phyloP scores from a whole-genome alignment of 192 early-diverging fungal species.

The Linnemannia elongata region DNA sequence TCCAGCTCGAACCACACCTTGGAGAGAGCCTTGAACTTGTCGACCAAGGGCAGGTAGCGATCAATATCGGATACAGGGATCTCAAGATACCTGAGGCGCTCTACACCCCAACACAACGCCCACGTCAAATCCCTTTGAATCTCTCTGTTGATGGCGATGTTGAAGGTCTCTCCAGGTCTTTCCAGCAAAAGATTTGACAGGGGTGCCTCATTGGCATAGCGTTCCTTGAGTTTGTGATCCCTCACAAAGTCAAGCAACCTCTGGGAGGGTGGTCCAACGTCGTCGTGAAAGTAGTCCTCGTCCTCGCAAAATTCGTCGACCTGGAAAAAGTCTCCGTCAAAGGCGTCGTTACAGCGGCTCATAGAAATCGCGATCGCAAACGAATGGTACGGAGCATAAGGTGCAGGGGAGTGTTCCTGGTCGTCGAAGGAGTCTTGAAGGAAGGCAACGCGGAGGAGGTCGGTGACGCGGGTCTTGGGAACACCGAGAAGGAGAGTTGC shows the following conservation, averaged over 20 bases:
- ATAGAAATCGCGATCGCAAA: too few relatives aligned
- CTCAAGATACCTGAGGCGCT: background rate
- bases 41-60: background rate
- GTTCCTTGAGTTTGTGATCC: background rate
- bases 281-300: background rate
- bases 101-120: background rate
- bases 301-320: background rate
- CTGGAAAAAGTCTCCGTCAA: background rate
- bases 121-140: background rate
- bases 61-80: background rate
- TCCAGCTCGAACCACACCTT: background rate
- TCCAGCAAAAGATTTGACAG: background rate
- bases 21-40: background rate
- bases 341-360: background rate
- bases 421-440: too few relatives aligned
- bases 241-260: background rate
- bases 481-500: too few relatives aligned
- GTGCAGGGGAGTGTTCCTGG: too few relatives aligned
- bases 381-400: too few relatives aligned
- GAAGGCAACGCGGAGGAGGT: too few relatives aligned
- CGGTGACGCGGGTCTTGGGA: too few relatives aligned
- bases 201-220: background rate
- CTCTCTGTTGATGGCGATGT: background rate
- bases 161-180: background rate
- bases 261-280: background rate